Evolutionary conservation across 805 yeast genomes (phyloP), one percentile per base, ranked within the genome.

Genomic region (Starmerella vitae): DNA sequence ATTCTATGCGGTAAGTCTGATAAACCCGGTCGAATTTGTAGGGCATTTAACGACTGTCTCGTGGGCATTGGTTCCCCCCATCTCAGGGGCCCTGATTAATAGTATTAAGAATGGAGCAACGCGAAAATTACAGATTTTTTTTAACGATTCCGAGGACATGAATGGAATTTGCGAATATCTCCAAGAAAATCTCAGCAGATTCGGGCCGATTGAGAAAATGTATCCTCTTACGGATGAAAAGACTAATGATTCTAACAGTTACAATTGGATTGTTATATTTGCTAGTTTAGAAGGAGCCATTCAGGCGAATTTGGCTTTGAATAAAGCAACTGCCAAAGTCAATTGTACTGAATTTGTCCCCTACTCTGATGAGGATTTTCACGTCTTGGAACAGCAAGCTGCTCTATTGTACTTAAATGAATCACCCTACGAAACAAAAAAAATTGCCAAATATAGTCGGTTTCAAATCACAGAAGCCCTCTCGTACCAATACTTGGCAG

Each of bases 331-430:
- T 28, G n/a, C n/a, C n/a, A n/a, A n/a, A n/a, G n/a, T n/a, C n/a
- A n/a, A n/a, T n/a, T n/a, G n/a, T n/a, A n/a, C n/a, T n/a, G n/a
- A n/a, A n/a, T n/a, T n/a, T n/a, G n/a, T n/a, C n/a, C 30, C 30
- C 14, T n/a, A 27, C 14, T n/a, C 30, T n/a, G 17, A 10, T 8
- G 30, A n/a, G 17, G 7, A 8, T 6, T 10, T 12, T 8, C 84
- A 95, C 20, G 84, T 83, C 58, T 81, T 95, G 14, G 96, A 91
- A 61, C 94, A 85, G 61, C 95, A 86, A 56, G 85, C 88, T 57
- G 97, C 96, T 15, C 94, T 95, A 3, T 94, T 86, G 58, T 88
- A 84, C 56, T 63, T 88, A 39, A 95, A 96, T 1, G 67, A 85
- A 44, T 83, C 91, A 32, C 93, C 94, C 15, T 91, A 93, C 21